These are phyloP conservation scores for Thalassiosira allenii DNA, from an alignment of 352 stramenopile species.

Conservation along the genomic window DNA sequence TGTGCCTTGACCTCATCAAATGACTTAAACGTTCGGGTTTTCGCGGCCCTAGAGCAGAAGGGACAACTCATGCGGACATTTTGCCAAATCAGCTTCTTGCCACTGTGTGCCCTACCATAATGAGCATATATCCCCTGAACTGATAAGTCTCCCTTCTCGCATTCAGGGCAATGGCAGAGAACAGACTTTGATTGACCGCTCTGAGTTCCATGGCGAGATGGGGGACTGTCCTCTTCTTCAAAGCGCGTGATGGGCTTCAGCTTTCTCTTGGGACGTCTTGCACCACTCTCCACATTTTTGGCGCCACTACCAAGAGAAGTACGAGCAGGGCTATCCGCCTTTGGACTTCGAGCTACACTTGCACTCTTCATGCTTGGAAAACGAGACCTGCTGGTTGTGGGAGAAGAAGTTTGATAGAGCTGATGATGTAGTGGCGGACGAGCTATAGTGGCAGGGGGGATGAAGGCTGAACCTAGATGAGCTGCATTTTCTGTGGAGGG, in stretches of 20 bases:
- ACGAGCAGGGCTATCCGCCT: too few species aligned
- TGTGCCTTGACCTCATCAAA: conserved; percentile 44
- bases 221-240: conserved; percentile 29
- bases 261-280: conserved; percentile 54
- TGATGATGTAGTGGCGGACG: conserved; percentile 19
- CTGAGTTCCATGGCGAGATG: conserved; percentile 18
- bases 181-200: conserved; percentile 43
- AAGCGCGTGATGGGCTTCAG: conserved; percentile 36
- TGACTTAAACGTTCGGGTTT: conserved; percentile 37
- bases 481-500: conserved; percentile 7
- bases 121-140: conserved; percentile 69
- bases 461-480: conserved; percentile 24
- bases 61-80: conserved; percentile 60
- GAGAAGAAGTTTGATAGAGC: conserved; percentile 32
- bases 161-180: conserved; percentile 60
- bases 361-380: conserved; percentile 18
- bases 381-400: neutral
- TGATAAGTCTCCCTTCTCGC: conserved; percentile 50
- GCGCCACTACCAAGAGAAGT: too few species aligned
- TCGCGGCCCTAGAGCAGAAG: conserved; percentile 33
- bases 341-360: too few species aligned
- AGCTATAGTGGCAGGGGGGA: conserved; percentile 10
- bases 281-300: too few species aligned
- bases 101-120: conserved; percentile 47
- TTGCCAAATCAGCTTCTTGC: conserved; percentile 52